Base-by-base conservation (phyloP, 129 eudicot genomes). In the Solidago caesia region DNA sequence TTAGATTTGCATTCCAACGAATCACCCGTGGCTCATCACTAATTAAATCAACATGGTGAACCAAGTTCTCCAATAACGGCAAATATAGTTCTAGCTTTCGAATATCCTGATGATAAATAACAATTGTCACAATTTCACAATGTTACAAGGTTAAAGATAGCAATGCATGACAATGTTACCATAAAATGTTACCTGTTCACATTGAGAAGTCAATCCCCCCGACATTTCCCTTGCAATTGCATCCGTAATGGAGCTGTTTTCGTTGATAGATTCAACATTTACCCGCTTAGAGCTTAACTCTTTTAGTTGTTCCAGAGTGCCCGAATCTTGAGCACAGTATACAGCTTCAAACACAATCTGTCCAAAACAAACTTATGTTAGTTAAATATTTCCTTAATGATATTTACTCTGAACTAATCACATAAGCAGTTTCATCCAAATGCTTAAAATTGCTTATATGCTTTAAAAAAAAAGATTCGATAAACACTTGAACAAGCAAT, bases 201-300 rank as follows among this genome's bases (percentile, higher is more conserved):
- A 67, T 16, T 83, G 96, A 29, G 89, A 87, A 56, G 89, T 89
- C 67, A 85, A 75, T 13, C 96, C 97, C 5, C 96, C 91, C 7
- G 91, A 87, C 81, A 89, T 92, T 79, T 92, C 96, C 75, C 91
- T 83, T 7, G 97, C 97, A 62, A 85, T 87, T 26, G 96, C 96
- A 57, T 87, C 85, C 27, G 97, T 83, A 51, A 92, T 81, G 41
- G 68, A 55, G 78, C 83, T 87, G 76, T 71, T 82, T 5, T 79
- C 76, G 9, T 87, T 87, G 16, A 89, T 87, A 8, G 89, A 82
- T 67, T 87, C 88, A 42, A 92, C 83, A 47, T 76, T 78, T 26
- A 84, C 81, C 8, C 96, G 91, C 52, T 71, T 87, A 29, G 91
- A 86, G 85, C 91, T 92, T 70, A 89, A 82, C 75, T 87, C 96